These are phyloP conservation scores for Amanita rimosa DNA, from an alignment of 768 basidiomycete species.

Conservation along the genomic window DNA sequence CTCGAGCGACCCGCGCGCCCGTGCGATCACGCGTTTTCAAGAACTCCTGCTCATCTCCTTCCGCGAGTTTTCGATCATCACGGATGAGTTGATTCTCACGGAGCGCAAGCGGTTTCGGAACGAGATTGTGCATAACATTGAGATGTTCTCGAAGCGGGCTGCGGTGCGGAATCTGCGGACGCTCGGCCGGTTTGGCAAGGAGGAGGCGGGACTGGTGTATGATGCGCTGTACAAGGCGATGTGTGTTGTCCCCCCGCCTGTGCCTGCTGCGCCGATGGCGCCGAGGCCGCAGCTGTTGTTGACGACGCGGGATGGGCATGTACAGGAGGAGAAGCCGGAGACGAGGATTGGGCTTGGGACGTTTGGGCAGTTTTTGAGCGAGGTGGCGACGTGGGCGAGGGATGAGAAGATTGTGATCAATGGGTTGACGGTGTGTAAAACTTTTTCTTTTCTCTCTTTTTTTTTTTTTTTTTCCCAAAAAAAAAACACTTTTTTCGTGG, in stretches of 20 bases:
- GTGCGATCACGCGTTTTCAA: constrained; percentile 95
- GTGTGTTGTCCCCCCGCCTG: constrained; percentile 63
- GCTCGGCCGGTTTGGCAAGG: constrained; percentile 74
- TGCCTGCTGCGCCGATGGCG: constrained; percentile 30
- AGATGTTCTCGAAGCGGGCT: constrained; percentile 87
- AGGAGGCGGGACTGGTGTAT: constrained; percentile 83
- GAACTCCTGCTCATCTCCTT: constrained; percentile 95
- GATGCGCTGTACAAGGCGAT: constrained; percentile 84
- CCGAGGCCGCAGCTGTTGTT: constrained; percentile 31
- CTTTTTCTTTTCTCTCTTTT: neutral
- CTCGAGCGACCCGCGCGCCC: constrained; percentile 76
- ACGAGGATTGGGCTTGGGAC: constrained; percentile 80
- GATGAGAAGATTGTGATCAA: constrained; percentile 89
- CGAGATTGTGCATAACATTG: constrained; percentile 88
- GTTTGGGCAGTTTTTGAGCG: constrained; percentile 83
- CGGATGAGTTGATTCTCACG: constrained; percentile 82
- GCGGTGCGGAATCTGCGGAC: constrained; percentile 80
- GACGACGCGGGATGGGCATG: constrained; percentile 39
- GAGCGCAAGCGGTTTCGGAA: constrained; percentile 81
- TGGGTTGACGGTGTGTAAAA: constrained; percentile 62
- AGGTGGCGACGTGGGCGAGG: constrained; percentile 91
- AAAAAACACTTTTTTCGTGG: too few relatives aligned
- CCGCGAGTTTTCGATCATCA: constrained; percentile 94
- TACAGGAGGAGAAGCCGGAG: constrained; percentile 65
- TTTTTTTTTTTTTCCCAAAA: too few relatives aligned